Percentiles rank a stretch among this genome's conserved stretches.
Conservation (phyloP, 192 early-diverging fungal species). For the Backusella tarrabulga region DNA sequence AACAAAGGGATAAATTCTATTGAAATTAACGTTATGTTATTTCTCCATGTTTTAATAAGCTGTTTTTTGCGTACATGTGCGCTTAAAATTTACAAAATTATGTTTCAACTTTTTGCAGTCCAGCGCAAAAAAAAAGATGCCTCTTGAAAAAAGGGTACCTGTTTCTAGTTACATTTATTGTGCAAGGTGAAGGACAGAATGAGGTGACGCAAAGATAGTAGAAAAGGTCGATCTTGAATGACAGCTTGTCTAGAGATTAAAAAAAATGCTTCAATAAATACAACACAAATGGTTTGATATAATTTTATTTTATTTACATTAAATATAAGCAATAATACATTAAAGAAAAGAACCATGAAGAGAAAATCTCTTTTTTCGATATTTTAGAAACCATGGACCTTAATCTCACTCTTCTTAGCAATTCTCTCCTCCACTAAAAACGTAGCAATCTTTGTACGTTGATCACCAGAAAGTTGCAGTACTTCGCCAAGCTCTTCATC, state of each 20-base stretch:
- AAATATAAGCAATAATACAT: background rate
- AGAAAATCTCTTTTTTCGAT: background rate
- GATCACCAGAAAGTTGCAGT: conserved; percentile 93
- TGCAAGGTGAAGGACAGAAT: background rate
- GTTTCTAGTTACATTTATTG: background rate
- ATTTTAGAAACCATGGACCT: conserved; percentile 93
- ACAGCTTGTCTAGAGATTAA: background rate
- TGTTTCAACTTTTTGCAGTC: background rate
- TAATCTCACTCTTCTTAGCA: conserved; percentile 77
- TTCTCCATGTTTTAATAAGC: no score
- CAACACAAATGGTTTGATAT: background rate
- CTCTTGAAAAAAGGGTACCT: background rate
- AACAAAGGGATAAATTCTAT: no score
- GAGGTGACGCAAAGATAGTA: background rate
- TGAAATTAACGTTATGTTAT: no score
- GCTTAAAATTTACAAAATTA: no score
- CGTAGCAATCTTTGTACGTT: conserved; percentile 73
- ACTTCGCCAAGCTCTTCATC: conserved; percentile 88
- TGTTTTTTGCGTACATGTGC: no score
- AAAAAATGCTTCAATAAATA: background rate
- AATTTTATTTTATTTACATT: conserved; percentile 1
- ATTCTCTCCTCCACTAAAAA: conserved; percentile 73
- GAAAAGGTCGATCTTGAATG: background rate
- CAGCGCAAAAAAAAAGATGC: background rate
- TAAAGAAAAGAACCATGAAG: background rate